A percentile compares a stretch with the other conserved stretches of the same genome.
phyloP scores from a whole-genome alignment of 495 filamentous ascomycete genomes.

The Choiromyces venosus region DNA sequence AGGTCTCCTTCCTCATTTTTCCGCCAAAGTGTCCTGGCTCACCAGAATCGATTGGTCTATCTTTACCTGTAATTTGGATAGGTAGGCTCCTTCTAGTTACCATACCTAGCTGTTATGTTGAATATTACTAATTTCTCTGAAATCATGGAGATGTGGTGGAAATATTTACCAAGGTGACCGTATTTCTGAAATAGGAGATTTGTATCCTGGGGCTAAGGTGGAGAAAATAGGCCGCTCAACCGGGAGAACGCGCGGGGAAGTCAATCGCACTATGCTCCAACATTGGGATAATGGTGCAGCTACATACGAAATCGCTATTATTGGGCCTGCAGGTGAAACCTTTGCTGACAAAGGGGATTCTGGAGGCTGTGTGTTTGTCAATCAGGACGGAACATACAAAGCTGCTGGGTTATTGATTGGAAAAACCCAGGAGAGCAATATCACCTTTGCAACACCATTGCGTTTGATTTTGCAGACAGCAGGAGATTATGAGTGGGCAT shows the following conservation, averaged over 20 bases:
- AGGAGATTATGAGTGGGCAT: too few species aligned
- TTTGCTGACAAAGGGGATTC: not conserved
- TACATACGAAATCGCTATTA: not conserved
- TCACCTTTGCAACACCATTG: not conserved
- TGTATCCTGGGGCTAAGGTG: not conserved
- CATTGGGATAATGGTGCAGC: not conserved
- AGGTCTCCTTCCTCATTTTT: too few species aligned
- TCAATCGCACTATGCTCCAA: not conserved
- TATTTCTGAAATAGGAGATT: not conserved
- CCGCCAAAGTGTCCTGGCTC: not conserved
- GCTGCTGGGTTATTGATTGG: not conserved
- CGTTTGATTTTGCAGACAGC: not conserved
- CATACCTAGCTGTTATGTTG: not conserved
- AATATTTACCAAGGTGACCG: not conserved
- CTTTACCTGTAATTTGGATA: not conserved
- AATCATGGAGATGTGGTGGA: not conserved
- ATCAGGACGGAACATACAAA: not conserved
- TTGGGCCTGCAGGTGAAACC: not conserved
- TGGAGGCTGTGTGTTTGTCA: not conserved
- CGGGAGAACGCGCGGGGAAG: not conserved
- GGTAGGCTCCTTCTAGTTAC: not conserved
- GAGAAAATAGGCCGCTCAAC: not conserved
- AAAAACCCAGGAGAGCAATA: not conserved
- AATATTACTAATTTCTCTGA: not conserved
- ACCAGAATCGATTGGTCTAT: not conserved